Evolutionary conservation across 768 basidiomycete genomes (phyloP), one percentile per base, ranked within the genome.

Genomic region (Crassisporium funariophilum): DNA sequence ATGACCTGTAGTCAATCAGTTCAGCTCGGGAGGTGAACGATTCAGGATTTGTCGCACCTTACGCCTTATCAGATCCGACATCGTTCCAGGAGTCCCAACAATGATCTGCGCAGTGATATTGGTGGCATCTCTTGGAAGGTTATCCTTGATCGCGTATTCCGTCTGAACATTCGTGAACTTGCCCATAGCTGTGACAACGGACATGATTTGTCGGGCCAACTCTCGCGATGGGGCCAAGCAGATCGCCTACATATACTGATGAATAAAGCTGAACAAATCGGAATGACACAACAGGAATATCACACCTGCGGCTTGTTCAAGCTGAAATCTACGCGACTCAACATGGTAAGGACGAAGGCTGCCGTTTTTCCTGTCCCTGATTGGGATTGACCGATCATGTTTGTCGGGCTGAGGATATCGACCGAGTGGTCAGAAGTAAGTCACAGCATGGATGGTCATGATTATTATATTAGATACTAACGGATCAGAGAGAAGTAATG

Each of bases 301-400:
- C 56, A 22, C 45, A 91, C 94, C 70, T 98, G 95, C 17, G 94
- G 88, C 53, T 86, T 85, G 54, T 88, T 80, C 35, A 84, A 72
- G 16, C 81, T 75, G 57, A 87, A 95, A 68, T 98, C 92, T 37
- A 98, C 79, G 31, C 95, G 84, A 63, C 89, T 94, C 12, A 98
- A 79, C 95, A 99, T 98, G 9, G 95, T 95, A 39, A 99, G 76
- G 10, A 94, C 91, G 65, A 99, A 99, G 8, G 97, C 97, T 4
- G 97, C 97, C 2, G 97, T 98, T 74, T 99, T 99, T 39, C 97
- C 97, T 7, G 97, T 99, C 29, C 97, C 97, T 24, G 97, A 98
- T 61, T 99, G 97, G 41, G 95, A 98, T 71, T 99, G 97, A 13
- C 94, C 97, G 62, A 98, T 98, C 88, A 98, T 95, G 69, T 98